Percentiles rank a stretch among this genome's conserved stretches.
phyloP scores from a whole-genome alignment of 352 stramenopile species.

The Porosira glacialis region DNA sequence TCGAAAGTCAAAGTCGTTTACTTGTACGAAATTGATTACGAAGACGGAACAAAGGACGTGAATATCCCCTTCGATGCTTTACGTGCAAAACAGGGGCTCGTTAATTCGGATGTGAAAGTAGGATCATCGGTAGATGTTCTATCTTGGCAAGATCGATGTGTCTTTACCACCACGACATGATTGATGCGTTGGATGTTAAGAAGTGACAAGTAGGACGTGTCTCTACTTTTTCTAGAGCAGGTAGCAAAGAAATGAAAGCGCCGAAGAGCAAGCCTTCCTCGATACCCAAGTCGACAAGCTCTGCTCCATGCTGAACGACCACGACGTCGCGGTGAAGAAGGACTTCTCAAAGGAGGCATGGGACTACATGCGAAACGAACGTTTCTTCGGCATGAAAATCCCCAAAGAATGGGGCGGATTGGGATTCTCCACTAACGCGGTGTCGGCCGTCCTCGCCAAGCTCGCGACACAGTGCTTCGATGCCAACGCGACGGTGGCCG shows the following conservation, averaged over 20 bases:
- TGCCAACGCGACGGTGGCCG: constrained; percentile 89
- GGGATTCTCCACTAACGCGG: constrained; percentile 79
- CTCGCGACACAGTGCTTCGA: constrained; percentile 87
- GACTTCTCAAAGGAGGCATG: constrained; percentile 89
- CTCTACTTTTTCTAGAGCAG: too few species aligned
- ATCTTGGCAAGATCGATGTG: constrained; percentile 30
- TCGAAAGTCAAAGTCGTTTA: constrained; percentile 21
- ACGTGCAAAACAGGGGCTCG: constrained; percentile 2
- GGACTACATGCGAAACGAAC: constrained; percentile 94
- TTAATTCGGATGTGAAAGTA: constrained; percentile 13
- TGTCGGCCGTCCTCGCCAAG: constrained; percentile 88
- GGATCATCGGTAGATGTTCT: constrained; percentile 19
- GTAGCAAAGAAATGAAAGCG: too few species aligned
- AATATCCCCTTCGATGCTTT: constrained; percentile 23
- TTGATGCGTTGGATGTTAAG: too few species aligned
- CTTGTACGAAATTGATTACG: constrained; percentile 27
- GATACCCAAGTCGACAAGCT: constrained; percentile 93
- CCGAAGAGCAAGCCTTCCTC: constrained; percentile 88
- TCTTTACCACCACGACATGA: too few species aligned
- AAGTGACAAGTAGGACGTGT: too few species aligned
- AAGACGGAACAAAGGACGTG: constrained; percentile 17
- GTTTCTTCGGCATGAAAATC: constrained; percentile 98
- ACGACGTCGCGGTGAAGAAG: constrained; percentile 87
- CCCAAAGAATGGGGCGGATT: constrained; percentile 89
- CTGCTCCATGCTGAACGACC: constrained; percentile 94